phyloP scores from a whole-genome alignment of 2,329 filamentous ascomycete genomes.

The Leptographium radiaticola region DNA sequence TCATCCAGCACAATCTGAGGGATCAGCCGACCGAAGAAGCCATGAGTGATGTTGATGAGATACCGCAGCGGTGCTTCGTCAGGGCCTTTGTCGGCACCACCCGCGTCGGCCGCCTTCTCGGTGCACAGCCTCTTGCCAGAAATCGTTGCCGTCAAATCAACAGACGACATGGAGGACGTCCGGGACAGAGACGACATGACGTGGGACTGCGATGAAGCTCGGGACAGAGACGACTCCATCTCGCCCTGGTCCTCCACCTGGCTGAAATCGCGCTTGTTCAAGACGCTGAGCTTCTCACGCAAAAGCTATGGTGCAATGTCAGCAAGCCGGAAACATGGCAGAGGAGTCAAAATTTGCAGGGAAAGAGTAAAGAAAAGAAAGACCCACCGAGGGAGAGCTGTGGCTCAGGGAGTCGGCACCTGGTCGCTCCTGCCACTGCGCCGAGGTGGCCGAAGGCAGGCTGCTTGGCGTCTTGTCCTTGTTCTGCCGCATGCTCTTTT shows the following conservation, averaged over 20 bases:
- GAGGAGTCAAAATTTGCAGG: too few relatives aligned
- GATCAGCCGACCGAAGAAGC: not conserved
- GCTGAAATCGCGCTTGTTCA: not conserved
- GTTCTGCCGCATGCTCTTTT: too few relatives aligned
- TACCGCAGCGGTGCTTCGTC: slow-evolving; percentile 3
- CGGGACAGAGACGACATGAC: not conserved
- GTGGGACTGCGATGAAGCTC: too few relatives aligned
- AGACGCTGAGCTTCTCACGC: not conserved
- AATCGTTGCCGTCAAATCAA: not conserved
- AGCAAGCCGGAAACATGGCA: not conserved
- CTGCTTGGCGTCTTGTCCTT: too few relatives aligned
- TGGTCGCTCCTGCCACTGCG: too few relatives aligned
- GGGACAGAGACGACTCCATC: too few relatives aligned
- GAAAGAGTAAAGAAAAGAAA: not conserved
- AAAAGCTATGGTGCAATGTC: not conserved
- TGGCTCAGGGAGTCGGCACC: not conserved
- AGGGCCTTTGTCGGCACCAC: not conserved
- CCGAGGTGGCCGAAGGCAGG: too few relatives aligned
- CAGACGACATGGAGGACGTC: not conserved
- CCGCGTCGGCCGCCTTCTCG: not conserved
- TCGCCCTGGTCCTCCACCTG: not conserved
- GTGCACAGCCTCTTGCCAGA: not conserved
- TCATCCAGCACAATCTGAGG: slow-evolving; percentile 5
- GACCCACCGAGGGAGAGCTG: not conserved
- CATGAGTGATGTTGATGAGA: slow-evolving; percentile 3